These are phyloP conservation scores for Coniochaeta prunicola DNA, from an alignment of 2,329 filamentous ascomycete species.

Conservation along the genomic window DNA sequence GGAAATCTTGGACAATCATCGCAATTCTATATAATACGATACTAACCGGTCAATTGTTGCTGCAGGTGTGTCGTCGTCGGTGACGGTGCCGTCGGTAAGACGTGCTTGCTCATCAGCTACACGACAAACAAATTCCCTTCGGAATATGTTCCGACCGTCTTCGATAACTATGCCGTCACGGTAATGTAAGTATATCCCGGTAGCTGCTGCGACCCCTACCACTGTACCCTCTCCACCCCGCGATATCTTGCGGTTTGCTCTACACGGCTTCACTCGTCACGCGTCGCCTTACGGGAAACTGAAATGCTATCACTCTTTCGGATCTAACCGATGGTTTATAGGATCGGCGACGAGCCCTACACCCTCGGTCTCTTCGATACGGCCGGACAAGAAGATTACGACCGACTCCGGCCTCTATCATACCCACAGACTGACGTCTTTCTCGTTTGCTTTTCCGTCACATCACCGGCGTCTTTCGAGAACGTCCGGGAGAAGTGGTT, in stretches of 20 bases:
- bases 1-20: neutral
- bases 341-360: constrained; percentile 98
- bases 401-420: constrained; percentile 89
- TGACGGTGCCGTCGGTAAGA: constrained; percentile 99
- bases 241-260: neutral
- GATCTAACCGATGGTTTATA: constrained; percentile 28
- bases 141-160: constrained; percentile 98
- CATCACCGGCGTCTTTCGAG: constrained; percentile 94
- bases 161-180: constrained; percentile 99
- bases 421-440: constrained; percentile 99
- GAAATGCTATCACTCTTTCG: neutral
- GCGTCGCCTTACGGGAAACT: neutral
- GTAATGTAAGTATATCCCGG: constrained; percentile 75
- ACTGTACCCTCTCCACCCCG: neutral
- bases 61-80: constrained; percentile 94
- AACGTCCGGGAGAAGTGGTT: constrained; percentile 99
- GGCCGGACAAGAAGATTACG: constrained; percentile 98
- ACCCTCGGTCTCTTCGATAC: constrained; percentile 97
- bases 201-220: neutral
- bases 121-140: constrained; percentile 99
- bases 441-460: constrained; percentile 97
- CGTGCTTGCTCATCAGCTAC: constrained; percentile 97
- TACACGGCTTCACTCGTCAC: neutral
- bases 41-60: neutral
- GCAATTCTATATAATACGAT: neutral